Evolutionary conservation across 352 stramenopile genomes (phyloP).

Genomic region (Thraustochytrium striatum): DNA sequence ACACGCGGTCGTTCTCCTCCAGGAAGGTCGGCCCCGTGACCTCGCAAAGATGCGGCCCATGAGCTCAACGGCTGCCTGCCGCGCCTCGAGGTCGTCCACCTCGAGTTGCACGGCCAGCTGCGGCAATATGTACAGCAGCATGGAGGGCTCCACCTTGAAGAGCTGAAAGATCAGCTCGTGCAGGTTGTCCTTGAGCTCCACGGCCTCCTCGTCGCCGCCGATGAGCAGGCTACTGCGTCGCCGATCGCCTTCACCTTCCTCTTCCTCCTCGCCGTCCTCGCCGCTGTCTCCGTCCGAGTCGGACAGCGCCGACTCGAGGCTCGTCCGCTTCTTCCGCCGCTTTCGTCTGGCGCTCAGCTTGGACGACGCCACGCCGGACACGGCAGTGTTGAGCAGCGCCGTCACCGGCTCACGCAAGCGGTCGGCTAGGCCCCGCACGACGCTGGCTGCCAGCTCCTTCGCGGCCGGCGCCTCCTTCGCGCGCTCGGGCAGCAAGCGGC

Average conservation of each 20-base stretch:
- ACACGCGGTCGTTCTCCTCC: slow-evolving; percentile 6
- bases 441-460: slow-evolving; percentile 51
- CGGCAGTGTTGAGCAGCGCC: slow-evolving; percentile 52
- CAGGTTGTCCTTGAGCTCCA: slow-evolving; percentile 37
- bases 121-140: slow-evolving; percentile 56
- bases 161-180: slow-evolving; percentile 56
- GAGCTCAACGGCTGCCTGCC: slow-evolving; percentile 17
- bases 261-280: background rate
- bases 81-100: slow-evolving; percentile 51
- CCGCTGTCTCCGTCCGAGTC: background rate
- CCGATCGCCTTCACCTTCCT: background rate
- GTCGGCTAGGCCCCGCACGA: slow-evolving; percentile 33
- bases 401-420: slow-evolving; percentile 50
- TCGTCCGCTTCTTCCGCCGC: background rate
- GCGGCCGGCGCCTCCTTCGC: slow-evolving; percentile 50
- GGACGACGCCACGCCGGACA: slow-evolving; percentile 33
- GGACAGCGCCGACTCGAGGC: background rate
- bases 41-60: slow-evolving; percentile 37
- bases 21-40: slow-evolving; percentile 5
- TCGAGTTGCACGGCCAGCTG: slow-evolving; percentile 54
- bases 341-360: background rate
- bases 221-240: background rate
- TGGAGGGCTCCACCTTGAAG: slow-evolving; percentile 48
- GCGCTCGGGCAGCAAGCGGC: slow-evolving; percentile 53
- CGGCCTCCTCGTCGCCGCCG: slow-evolving; percentile 8